Evolutionary conservation across 2,329 filamentous ascomycete species (phyloP), one percentile per base, ranked within the genome.

Genomic region (Amauroascus niger): DNA sequence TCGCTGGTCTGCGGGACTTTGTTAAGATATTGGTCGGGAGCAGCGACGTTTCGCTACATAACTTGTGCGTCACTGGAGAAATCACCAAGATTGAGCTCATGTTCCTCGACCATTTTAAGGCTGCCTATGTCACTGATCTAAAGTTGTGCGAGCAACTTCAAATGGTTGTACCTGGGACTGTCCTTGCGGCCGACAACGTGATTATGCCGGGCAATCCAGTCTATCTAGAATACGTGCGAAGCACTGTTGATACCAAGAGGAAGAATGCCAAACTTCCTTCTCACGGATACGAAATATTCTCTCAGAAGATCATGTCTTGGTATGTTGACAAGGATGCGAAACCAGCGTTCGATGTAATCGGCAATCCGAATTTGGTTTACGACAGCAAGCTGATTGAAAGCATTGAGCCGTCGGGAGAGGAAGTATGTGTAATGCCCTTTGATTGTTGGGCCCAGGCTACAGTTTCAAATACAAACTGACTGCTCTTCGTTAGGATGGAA

Each of bases 61-160:
- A 79, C 4, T 72, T 91, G 3, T 74, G 81, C 57, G 62, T 70
- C 0, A 66, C 73, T 2, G 80, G 80, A 0, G 62, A 65, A 3
- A 65, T 89, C 22, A 68, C 73, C 22, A 74, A 77, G 44, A 79
- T 89, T 56, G 85, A 88, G 61, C 69, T 90, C 37, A 73, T 89
- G 67, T 91, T 93, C 67, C 71, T 93, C 33, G 88, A 93, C 62
- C 87, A 93, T 67, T 84, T 84, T 69, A 90, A 91, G 68, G 83
- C 84, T 0, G 79, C 82, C 0, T 93, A 91, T 65, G 80, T 79
- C 0, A 76, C 79, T 0, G 88, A 93, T 61, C 68, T 91, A 57
- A 88, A 88, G 69, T 76, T 89, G 0, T 87, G 83, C 64, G 87
- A 93, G 70, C 76, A 85, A 37, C 71, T 90, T 4, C 77, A 76